phyloP scores from a whole-genome alignment of 257 asterid genomes.

The Nicotiana obtusifolia region DNA sequence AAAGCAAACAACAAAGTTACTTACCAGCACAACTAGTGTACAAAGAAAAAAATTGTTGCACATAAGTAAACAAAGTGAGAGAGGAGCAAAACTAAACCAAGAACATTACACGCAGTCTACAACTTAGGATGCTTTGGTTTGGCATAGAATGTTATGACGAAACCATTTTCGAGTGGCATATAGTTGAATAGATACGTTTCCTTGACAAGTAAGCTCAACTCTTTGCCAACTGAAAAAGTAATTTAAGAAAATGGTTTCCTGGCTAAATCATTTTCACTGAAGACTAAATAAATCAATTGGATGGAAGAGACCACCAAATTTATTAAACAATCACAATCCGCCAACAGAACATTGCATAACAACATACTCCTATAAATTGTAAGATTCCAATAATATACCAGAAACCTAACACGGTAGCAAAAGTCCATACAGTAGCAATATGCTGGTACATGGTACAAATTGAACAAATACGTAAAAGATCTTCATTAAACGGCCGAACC shows the following conservation, averaged over 20 bases:
- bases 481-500: background rate
- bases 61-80: background rate
- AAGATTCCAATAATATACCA: background rate
- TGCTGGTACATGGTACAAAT: background rate
- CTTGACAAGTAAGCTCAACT: background rate
- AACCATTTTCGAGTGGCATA: background rate
- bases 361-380: background rate
- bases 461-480: background rate
- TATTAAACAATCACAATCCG: background rate
- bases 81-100: background rate
- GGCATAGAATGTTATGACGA: background rate
- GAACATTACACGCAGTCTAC: background rate
- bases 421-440: background rate
- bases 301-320: background rate
- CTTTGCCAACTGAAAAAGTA: background rate
- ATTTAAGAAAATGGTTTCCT: background rate
- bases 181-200: background rate
- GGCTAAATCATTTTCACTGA: background rate
- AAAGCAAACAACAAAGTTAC: background rate
- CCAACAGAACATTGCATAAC: background rate
- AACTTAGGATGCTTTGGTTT: background rate
- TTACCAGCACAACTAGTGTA: constrained; percentile 1
- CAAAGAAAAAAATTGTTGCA: background rate
- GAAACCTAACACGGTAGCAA: background rate
- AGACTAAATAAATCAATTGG: background rate